Evolutionary conservation across 2,329 filamentous ascomycete species (phyloP).

Genomic region (Decorospora gaudefroyi): DNA sequence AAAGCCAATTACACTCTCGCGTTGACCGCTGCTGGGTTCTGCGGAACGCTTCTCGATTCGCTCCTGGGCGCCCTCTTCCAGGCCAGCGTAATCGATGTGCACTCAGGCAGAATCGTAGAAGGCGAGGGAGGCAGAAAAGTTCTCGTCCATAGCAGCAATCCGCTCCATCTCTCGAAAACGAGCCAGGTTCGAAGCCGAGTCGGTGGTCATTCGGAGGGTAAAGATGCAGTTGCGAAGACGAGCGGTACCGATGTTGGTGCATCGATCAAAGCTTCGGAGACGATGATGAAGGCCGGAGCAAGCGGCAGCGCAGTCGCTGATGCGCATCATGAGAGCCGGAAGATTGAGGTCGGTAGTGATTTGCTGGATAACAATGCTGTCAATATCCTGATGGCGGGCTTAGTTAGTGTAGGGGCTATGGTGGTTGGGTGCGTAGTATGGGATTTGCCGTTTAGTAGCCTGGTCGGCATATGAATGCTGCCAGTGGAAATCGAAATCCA

Average conservation of each 20-base stretch:
- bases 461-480: constrained; percentile 26
- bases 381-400: constrained; percentile 86
- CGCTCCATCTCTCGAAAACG: constrained; percentile 37
- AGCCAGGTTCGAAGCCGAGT: constrained; percentile 46
- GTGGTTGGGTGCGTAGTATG: constrained; percentile 42
- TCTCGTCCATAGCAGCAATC: constrained; percentile 42
- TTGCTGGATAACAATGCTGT: constrained; percentile 94
- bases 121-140: constrained; percentile 73
- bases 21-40: constrained; percentile 71
- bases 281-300: constrained; percentile 39
- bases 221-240: constrained; percentile 45
- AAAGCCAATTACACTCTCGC: constrained; percentile 52
- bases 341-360: constrained; percentile 68
- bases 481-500: too few species aligned
- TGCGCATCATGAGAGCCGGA: constrained; percentile 52
- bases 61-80: constrained; percentile 84
- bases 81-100: constrained; percentile 80
- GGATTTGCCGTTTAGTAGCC: constrained; percentile 38
- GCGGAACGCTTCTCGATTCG: constrained; percentile 86
- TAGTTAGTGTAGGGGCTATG: constrained; percentile 81
- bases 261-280: constrained; percentile 35
- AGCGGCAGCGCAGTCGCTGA: constrained; percentile 36
- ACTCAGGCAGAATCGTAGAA: constrained; percentile 86
- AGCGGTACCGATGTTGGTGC: constrained; percentile 29
- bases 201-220: constrained; percentile 49